These are phyloP conservation scores for Populus hybrid DNA, from an alignment of 441 rosid genomes.

Conservation along the genomic window DNA sequence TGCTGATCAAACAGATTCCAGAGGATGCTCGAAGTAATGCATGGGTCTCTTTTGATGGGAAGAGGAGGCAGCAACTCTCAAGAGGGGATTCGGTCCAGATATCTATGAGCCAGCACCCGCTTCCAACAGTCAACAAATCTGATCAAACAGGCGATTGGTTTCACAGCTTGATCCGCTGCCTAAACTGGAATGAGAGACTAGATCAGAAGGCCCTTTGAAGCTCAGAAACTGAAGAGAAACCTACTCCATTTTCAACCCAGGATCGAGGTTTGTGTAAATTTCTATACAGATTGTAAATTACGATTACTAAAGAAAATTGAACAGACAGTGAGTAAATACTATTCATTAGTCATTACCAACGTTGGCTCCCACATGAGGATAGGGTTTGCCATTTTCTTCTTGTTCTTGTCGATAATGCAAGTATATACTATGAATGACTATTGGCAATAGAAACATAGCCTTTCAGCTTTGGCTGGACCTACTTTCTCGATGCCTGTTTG, in stretches of 20 bases:
- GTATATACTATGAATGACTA: not conserved
- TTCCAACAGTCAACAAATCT: constrained; percentile 88
- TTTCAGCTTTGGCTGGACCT: constrained; percentile 1
- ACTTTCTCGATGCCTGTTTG: constrained; percentile 8
- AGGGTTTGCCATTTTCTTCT: constrained; percentile 14
- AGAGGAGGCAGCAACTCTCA: constrained; percentile 95
- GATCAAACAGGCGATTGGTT: constrained; percentile 99
- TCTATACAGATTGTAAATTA: constrained; percentile 44
- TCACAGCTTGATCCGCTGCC: constrained; percentile 87
- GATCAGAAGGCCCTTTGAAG: constrained; percentile 87
- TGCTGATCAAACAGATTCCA: constrained; percentile 58
- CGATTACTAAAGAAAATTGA: constrained; percentile 19
- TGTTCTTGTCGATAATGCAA: constrained; percentile 3
- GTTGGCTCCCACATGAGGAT: constrained; percentile 21
- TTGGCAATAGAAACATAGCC: constrained; percentile 10
- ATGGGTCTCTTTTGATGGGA: constrained; percentile 98
- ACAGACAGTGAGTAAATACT: constrained; percentile 8
- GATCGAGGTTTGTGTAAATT: constrained; percentile 36
- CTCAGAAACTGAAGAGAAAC: constrained; percentile 6
- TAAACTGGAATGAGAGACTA: constrained; percentile 94
- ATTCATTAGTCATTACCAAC: constrained; percentile 4
- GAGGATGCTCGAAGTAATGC: constrained; percentile 91
- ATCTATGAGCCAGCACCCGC: constrained; percentile 90
- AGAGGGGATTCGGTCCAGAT: constrained; percentile 89
- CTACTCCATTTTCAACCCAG: constrained; percentile 12